Base-by-base conservation (phyloP, 768 basidiomycete species). In the Russula foetens region DNA sequence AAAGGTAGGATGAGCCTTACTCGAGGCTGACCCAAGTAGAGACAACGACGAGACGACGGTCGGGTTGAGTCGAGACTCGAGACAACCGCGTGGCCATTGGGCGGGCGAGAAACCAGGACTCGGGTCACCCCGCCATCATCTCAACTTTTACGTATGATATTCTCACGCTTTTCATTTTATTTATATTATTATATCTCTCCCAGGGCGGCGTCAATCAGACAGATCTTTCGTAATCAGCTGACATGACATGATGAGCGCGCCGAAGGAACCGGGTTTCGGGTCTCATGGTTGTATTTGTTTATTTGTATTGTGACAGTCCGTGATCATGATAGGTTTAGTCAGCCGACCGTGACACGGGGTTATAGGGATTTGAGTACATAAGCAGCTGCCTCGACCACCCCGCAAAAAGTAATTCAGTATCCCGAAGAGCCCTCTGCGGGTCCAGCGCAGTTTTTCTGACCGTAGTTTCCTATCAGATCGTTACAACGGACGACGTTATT, bases 291-390 rank as follows among this genome's bases (percentile, higher is more conserved):
- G n/a, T n/a, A n/a, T n/a, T n/a, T n/a, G n/a, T n/a, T n/a, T n/a
- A n/a, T n/a, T n/a, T n/a, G n/a, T n/a, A n/a, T n/a, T n/a, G 54
- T 56, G 56, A 48, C 46, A 48, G 3, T 53, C 23, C 33, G 38
- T 39, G 46, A 47, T 47, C 46, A 24, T 52, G 35, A 39, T 53
- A 33, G n/a, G 31, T 35, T 56, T 47, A 28, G 47, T 51, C 41
- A 45, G 31, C 55, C 26, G 35, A 21, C 31, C 28, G 24, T 33
- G 49, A 45, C 48, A 26, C 24, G 33, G 60, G n/a, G n/a, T n/a
- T n/a, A 51, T 51, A 50, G 54, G 46, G 33, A 39, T 31, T 28
- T 6, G 17, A 35, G 48, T 56, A 61, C 60, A 61, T 61, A 61
- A 61, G 60, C 60, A 61, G 26, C 17, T 51, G 43, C 48, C 29